Percentiles rank a stretch among this genome's conserved stretches.
Conservation (phyloP, 805 yeast species). For the Zygotorulaspora sp. region DNA sequence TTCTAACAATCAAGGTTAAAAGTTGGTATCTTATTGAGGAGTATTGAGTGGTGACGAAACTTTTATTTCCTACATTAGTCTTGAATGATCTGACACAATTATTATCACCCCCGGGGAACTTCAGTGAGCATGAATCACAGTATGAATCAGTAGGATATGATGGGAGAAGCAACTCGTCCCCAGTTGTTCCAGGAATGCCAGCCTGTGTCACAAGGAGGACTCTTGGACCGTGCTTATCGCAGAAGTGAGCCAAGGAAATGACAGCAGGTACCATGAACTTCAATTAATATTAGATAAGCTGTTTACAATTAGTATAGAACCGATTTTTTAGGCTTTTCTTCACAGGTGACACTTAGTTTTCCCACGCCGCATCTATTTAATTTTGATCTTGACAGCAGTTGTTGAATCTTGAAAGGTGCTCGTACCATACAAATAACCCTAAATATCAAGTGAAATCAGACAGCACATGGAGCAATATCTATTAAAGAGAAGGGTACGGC, state of each 20-base stretch:
- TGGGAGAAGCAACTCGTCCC: slow-evolving; percentile 35
- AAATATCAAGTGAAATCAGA: too few species aligned
- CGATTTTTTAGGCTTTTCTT: too few species aligned
- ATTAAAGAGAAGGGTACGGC: slow-evolving; percentile 25
- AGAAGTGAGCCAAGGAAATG: slow-evolving; percentile 60
- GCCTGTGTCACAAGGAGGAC: slow-evolving; percentile 59
- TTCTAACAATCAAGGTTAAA: slow-evolving; percentile 56
- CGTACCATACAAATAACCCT: too few species aligned
- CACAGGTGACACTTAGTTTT: too few species aligned
- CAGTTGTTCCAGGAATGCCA: slow-evolving; percentile 22
- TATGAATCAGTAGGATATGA: slow-evolving; percentile 42
- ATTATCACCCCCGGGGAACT: slow-evolving; percentile 40
- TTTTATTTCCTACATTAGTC: slow-evolving; percentile 21
- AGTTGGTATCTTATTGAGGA: slow-evolving; percentile 53
- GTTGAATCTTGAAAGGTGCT: too few species aligned
- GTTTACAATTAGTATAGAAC: too few species aligned
- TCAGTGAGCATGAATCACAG: slow-evolving; percentile 59
- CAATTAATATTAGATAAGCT: too few species aligned
- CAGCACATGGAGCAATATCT: slow-evolving; percentile 18
- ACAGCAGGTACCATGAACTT: slow-evolving; percentile 19
- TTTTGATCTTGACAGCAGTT: too few species aligned
- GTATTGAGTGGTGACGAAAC: slow-evolving; percentile 55
- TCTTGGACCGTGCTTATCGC: slow-evolving; percentile 75
- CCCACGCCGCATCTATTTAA: too few species aligned
- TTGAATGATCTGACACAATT: slow-evolving; percentile 33